Evolutionary conservation across 164 flowering plant genomes (phyloP), one percentile per base, ranked within the genome.

Genomic region (Protea cynaroides): DNA sequence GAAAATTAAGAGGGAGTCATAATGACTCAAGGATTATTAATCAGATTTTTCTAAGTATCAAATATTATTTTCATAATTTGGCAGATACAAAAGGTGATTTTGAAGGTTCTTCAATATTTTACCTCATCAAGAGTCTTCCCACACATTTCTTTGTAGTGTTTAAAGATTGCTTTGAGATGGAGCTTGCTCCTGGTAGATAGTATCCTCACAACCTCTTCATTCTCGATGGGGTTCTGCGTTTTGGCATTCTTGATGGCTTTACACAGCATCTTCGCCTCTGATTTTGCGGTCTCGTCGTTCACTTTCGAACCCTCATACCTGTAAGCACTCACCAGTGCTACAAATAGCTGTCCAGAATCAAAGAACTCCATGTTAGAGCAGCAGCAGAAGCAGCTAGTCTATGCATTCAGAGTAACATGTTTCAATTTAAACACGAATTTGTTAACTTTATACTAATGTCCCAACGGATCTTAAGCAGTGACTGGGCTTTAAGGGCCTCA

Each of bases 121-220:
- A 84, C 88, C 85, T 82, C 86, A 36, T 73, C 73, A 21, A 86
- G 52, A 71, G 40, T 46, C 15, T 76, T 69, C 60, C 83, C 81
- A 24, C 65, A 47, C 13, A 79, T 68, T 59, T 80, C 83, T 61
- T 80, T 73, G 81, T 83, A 85, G 65, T 79, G 76, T 13, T 65
- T 68, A 71, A 69, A 84, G 13, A 84, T 43, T 10, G 73, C 71
- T 62, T 73, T 68, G 61, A 86, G 79, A 69, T 83, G 89, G 21
- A 59, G 76, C 78, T 85, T 89, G 84, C 92, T 86, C 59, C 96
- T 84, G 23, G 96, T 89, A 51, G 86, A 19, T 9, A 87, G 64
- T 18, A 89, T 85, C 69, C 82, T 78, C 56, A 87, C 70, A 1
- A 84, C 74, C 43, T 84, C 88, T 1, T 82, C 89, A 29, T 84